A percentile compares a stretch with the other conserved stretches of the same genome.
phyloP scores from a whole-genome alignment of 768 basidiomycete genomes.

The Pilatotrama ljubarskyi region DNA sequence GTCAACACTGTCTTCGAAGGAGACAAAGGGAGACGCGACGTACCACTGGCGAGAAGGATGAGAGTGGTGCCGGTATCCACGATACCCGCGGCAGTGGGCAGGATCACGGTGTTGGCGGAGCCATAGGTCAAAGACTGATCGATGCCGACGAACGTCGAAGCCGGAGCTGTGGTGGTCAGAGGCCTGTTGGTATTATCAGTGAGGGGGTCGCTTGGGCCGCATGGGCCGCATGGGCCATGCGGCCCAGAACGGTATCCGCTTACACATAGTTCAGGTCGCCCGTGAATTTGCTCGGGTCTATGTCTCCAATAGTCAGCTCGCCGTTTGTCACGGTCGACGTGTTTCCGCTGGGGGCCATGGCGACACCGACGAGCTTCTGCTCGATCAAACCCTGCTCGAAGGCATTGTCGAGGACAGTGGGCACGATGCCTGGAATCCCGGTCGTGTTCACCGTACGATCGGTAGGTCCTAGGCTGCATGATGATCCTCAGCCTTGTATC shows the following conservation, averaged over 20 bases:
- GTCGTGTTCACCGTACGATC: constrained; percentile 48
- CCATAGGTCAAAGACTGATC: constrained; percentile 36
- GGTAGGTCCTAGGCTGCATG: constrained; percentile 56
- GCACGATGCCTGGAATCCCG: constrained; percentile 32
- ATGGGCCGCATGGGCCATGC: too few relatives aligned
- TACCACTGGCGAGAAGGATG: constrained; percentile 34
- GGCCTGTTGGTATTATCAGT: too few relatives aligned
- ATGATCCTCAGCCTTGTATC: not conserved
- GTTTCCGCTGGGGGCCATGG: constrained; percentile 34
- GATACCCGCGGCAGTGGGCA: constrained; percentile 33
- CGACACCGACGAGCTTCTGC: constrained; percentile 31
- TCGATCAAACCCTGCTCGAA: constrained; percentile 31
- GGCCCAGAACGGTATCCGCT: too few relatives aligned
- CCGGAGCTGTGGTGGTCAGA: constrained; percentile 34
- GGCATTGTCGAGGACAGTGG: constrained; percentile 53
- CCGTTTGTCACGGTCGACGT: constrained; percentile 29
- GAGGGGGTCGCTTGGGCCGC: too few relatives aligned
- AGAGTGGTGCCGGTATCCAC: constrained; percentile 42
- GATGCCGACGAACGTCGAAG: constrained; percentile 37
- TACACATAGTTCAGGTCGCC: constrained; percentile 34
- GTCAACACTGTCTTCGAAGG: too few relatives aligned
- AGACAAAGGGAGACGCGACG: not conserved
- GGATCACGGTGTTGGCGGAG: constrained; percentile 24
- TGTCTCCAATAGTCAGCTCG: constrained; percentile 41
- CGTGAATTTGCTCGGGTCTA: constrained; percentile 33